These are phyloP conservation scores for Huntiella omanensis DNA, from an alignment of 2,329 filamentous ascomycete genomes.

Conservation along the genomic window DNA sequence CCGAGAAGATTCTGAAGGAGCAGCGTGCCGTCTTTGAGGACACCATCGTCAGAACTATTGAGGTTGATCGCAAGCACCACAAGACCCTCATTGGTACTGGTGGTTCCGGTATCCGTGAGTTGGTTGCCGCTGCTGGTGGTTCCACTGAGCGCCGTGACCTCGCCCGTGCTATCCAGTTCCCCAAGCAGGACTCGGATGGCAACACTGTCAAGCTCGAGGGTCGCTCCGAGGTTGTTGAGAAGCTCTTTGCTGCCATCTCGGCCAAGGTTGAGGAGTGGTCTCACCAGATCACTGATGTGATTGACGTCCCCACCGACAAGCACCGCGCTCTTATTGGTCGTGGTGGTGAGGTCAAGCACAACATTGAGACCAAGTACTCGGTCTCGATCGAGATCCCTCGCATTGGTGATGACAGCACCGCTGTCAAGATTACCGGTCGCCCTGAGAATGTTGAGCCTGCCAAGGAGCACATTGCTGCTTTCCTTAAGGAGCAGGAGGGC, in stretches of 20 bases:
- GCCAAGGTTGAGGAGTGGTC: conserved; percentile 67
- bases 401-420: conserved; percentile 66
- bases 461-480: conserved; percentile 61
- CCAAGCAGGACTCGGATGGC: conserved; percentile 66
- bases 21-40: conserved; percentile 77
- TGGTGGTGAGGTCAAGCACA: conserved; percentile 69
- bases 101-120: conserved; percentile 69
- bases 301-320: conserved; percentile 78
- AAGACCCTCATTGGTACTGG: conserved; percentile 72
- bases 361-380: conserved; percentile 69
- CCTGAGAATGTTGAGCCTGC: conserved; percentile 65
- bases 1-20: conserved; percentile 77
- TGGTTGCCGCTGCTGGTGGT: conserved; percentile 75
- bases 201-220: conserved; percentile 80
- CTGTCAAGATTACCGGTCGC: conserved; percentile 69
- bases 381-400: conserved; percentile 81
- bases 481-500: conserved; percentile 73
- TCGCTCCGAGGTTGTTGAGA: conserved; percentile 65
- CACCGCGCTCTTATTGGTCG: conserved; percentile 83
- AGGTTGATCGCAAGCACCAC: conserved; percentile 91
- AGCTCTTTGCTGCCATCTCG: conserved; percentile 67
- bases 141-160: conserved; percentile 69
- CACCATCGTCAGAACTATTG: conserved; percentile 65
- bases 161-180: conserved; percentile 85
- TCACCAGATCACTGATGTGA: conserved; percentile 55